Base-by-base conservation (phyloP, 495 filamentous ascomycete species). In the Tuber aestivum region DNA sequence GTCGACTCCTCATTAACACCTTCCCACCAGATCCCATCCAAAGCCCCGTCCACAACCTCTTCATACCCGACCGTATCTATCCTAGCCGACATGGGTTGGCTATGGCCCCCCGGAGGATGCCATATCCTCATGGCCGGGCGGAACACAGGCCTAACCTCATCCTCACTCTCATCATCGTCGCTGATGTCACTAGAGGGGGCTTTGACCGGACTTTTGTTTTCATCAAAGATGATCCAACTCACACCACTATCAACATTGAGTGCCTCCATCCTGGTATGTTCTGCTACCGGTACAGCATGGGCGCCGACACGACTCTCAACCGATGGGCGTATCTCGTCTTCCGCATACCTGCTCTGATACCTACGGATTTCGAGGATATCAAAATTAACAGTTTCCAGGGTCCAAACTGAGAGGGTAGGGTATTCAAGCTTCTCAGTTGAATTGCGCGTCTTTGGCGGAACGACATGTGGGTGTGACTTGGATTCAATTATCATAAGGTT, bases 401-500 rank as follows among this genome's bases (percentile, higher is more conserved):
- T 75, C 79, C 79, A 81, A 40, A 74, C 79, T 7, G 79, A 81
- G 35, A 81, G 78, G n/a, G 78, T 80, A 27, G 79, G 79, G 32
- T 78, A 81, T 41, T 81, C 75, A 41, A 81, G 27, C 48, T 81
- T 74, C 71, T 81, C 79, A 27, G 41, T 72, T 16, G 78, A 72
- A 65, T 72, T 78, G 42, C 75, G 69, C 37, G 74, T 81, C 41
- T 80, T 77, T 42, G 79, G 72, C 32, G 79, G 78, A 45, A 81
- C 78, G 37, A 81, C 45, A 65, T 81, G 79, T 27, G 79, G 79
- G 27, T 80, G 79, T 42, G 79, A 81, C 41, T 79, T 81, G 37
- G 79, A 81, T 70, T 81, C 79, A n/a, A 81, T 77, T 45, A 81
- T 79, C 48, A 81, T 65, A 44, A 81, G 72, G 41, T 81, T 81